Evolutionary conservation across 2,329 filamentous ascomycete species (phyloP), one percentile per base, ranked within the genome.

Genomic region (Colletotrichum magnum): DNA sequence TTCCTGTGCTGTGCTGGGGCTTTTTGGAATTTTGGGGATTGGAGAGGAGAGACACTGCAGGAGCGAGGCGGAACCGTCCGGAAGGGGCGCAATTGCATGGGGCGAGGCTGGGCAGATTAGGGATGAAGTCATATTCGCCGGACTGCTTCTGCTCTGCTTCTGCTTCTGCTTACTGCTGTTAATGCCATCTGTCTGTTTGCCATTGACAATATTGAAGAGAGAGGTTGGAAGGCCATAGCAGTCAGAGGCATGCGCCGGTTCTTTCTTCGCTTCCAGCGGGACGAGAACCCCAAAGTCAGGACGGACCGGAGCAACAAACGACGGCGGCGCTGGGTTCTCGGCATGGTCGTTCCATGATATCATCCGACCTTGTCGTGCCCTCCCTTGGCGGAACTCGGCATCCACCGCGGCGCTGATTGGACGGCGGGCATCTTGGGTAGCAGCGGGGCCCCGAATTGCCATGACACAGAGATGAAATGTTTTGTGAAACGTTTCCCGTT

Each of bases 311-410:
- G 58, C 47, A 39, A 28, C 21, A 39, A 48, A 18, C 32, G 32
- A 18, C n/a, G 16, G 18, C 45, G 39, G 52, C 12, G 56, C 6
- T 32, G 41, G 16, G 26, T n/a, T 58, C 63, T 69, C 62, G 67
- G 57, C 67, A 50, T 43, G 12, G 51, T 64, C 10, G 62, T 45
- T 60, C 62, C 62, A 69, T 69, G 66, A 66, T 67, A 69, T 66
- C 66, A 69, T 66, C 62, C 62, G 50, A 66, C 51, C 56, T 39
- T 60, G 56, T 56, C 56, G 21, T 69, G 43, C 36, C 56, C 56
- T 66, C 67, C 62, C 67, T 69, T 47, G 56, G 56, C 67, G 67
- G 67, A 67, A 69, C 43, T 69, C 67, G 67, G 67, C 67, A 69
- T 57, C 36, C 32, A 41, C 16, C 18, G 43, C 12, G 7, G 16